A percentile compares a stretch with the other conserved stretches of the same genome.
Conservation (phyloP, 2,329 filamentous ascomycete genomes). For the Pseudopithomyces maydicus region DNA sequence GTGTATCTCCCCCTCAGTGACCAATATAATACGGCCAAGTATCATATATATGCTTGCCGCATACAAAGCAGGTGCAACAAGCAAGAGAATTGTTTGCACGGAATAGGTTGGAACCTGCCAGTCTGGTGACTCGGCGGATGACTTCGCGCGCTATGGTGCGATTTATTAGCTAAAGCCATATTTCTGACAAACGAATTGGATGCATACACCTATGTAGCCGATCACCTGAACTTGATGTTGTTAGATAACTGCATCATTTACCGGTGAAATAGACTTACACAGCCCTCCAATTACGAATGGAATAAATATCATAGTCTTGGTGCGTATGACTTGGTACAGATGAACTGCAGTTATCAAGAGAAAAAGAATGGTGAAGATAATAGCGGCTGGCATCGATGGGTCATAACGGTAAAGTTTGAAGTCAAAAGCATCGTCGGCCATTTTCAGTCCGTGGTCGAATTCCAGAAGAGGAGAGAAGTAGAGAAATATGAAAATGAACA, state of each 20-base stretch:
- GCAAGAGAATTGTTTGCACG: slow-evolving; percentile 47
- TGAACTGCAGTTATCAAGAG: slow-evolving; percentile 47
- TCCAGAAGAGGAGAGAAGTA: neutral
- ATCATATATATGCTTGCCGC: slow-evolving; percentile 57
- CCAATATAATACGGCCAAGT: slow-evolving; percentile 51
- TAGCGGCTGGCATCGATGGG: slow-evolving; percentile 53
- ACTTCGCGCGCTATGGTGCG: neutral
- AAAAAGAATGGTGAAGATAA: slow-evolving; percentile 57
- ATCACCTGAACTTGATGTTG: slow-evolving; percentile 50
- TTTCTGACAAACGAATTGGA: too few species aligned
- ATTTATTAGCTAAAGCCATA: too few species aligned
- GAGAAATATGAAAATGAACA: neutral
- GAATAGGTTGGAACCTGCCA: slow-evolving; percentile 44
- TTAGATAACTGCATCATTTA: neutral
- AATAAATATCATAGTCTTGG: slow-evolving; percentile 57
- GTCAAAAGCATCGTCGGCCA: slow-evolving; percentile 2
- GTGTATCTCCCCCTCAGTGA: slow-evolving; percentile 44
- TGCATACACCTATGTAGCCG: slow-evolving; percentile 50
- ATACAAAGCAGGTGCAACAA: slow-evolving; percentile 54
- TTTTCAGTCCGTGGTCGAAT: neutral
- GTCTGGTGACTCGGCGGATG: slow-evolving; percentile 20
- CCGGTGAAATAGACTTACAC: slow-evolving; percentile 43
- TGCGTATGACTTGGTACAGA: slow-evolving; percentile 47
- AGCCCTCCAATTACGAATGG: slow-evolving; percentile 57
- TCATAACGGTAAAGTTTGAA: slow-evolving; percentile 40